Evolutionary conservation across 805 yeast genomes (phyloP).

Genomic region (Starmerella khaoyaiensis): DNA sequence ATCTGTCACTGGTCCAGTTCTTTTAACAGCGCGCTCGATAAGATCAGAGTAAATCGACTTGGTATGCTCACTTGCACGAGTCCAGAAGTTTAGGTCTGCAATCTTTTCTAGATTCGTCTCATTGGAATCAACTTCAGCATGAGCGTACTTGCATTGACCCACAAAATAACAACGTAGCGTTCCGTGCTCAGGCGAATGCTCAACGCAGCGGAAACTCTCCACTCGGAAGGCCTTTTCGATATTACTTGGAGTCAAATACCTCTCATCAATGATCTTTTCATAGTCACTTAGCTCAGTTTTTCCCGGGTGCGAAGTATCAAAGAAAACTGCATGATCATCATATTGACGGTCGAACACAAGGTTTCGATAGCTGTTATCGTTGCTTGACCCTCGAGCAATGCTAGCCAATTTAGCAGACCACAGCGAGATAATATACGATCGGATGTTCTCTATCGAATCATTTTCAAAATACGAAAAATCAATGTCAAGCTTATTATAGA

Average conservation of each 20-base stretch:
- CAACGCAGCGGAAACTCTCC: conserved; percentile 48
- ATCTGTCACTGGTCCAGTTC: conserved; percentile 88
- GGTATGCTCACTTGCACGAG: conserved; percentile 68
- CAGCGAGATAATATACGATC: conserved; percentile 71
- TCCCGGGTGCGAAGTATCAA: conserved; percentile 56
- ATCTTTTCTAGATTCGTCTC: conserved; percentile 49
- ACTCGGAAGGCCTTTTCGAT: conserved; percentile 44
- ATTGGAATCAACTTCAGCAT: conserved; percentile 25
- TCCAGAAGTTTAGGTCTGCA: conserved; percentile 66
- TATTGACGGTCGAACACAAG: conserved; percentile 70
- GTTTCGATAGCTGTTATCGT: conserved; percentile 23
- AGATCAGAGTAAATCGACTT: conserved; percentile 62
- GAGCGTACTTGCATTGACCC: conserved; percentile 51
- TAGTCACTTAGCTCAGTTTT: conserved; percentile 37
- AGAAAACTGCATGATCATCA: conserved; percentile 80
- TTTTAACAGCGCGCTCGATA: conserved; percentile 49
- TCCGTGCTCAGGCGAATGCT: conserved; percentile 32
- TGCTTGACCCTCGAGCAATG: conserved; percentile 37
- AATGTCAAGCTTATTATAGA: conserved; percentile 74
- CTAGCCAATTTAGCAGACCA: conserved; percentile 92
- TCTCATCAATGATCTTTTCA: conserved; percentile 69
- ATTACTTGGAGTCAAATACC: conserved; percentile 40
- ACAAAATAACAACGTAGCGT: conserved; percentile 66
- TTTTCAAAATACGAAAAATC: conserved; percentile 86
- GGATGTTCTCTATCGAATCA: conserved; percentile 68